Base-by-base conservation (phyloP, 1,139 yeast genomes). In the Protomyces macrosporus region DNA sequence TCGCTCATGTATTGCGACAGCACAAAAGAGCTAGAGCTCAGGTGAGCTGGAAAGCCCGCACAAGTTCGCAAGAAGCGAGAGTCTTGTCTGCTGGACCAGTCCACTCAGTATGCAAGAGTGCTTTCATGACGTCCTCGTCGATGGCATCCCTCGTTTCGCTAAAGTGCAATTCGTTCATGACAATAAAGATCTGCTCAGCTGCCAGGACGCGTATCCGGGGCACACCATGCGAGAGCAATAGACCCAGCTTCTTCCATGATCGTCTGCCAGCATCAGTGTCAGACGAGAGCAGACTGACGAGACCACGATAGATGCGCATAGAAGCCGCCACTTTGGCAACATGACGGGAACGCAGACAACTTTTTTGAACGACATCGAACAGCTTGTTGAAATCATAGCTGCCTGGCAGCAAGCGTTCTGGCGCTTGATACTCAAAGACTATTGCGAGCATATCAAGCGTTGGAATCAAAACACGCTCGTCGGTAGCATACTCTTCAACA, bases 241-340 rank as follows among this genome's bases (percentile, higher is more conserved):
- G 34, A 16, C 52, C 14, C 42, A 58, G 45, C 56, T 58, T 58
- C 45, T 52, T 58, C 55, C 56, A 58, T n/a, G 56, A 50, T 30
- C 48, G 34, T 35, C 52, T 42, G 9, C 33, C 6, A 3, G 42
- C 53, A 4, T 37, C 7, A 14, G 53, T 33, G 5, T 12, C n/a
- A 33, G 23, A 5, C 6, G 54, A 36, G 30, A 32, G 12, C 33
- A 45, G 33, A 35, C 48, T 16, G n/a, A 45, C 45, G 16, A 53
- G 33, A 3, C 50, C 58, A 14, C 55, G 45, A 40, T 51, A 53
- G 30, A 37, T 48, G 9, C 45, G 50, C 40, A 50, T 30, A 2
- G 55, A 37, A 23, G 60, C 60, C 32, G 42, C 45, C 16, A 61
- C 39, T 45, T 61, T 61, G n/a, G 65, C 53, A 5, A 61, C 33